Percentiles rank a stretch among this genome's conserved stretches.
Evolutionary conservation across 192 early-diverging fungal species (phyloP).

Genomic region (Podila minutissima): DNA sequence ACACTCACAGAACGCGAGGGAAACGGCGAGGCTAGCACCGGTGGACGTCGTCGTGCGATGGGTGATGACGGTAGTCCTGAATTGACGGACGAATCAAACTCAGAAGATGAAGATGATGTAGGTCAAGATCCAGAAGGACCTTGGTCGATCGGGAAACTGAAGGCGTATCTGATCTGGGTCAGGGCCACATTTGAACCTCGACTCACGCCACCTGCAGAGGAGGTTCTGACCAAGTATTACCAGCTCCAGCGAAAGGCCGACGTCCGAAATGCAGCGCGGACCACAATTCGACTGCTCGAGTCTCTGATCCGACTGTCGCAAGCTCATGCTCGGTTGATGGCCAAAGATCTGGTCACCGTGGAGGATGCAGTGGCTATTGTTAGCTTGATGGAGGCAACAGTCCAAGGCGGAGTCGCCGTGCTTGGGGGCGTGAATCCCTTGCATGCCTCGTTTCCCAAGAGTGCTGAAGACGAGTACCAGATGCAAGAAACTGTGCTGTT

Average conservation of each 20-base stretch:
- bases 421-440: slow-evolving; percentile 60
- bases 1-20: not conserved
- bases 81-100: not conserved
- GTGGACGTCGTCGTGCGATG: not conserved
- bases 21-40: no score
- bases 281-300: slow-evolving; percentile 75
- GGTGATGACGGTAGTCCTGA: not conserved
- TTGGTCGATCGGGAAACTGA: slow-evolving; percentile 72
- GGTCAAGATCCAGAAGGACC: slow-evolving; percentile 4
- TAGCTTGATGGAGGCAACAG: slow-evolving; percentile 69
- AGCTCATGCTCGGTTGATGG: slow-evolving; percentile 74
- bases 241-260: slow-evolving; percentile 76
- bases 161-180: slow-evolving; percentile 73
- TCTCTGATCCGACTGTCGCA: slow-evolving; percentile 71
- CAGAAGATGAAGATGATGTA: not conserved
- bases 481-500: slow-evolving; percentile 57
- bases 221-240: slow-evolving; percentile 76
- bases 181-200: slow-evolving; percentile 65
- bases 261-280: slow-evolving; percentile 70
- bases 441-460: slow-evolving; percentile 68
- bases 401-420: slow-evolving; percentile 64
- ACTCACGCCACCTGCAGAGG: slow-evolving; percentile 67
- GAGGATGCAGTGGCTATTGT: slow-evolving; percentile 72
- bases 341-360: slow-evolving; percentile 60
- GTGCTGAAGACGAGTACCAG: slow-evolving; percentile 58